Conservation (phyloP, 495 filamentous ascomycete species). For the Pseudevernia furfuracea region DNA sequence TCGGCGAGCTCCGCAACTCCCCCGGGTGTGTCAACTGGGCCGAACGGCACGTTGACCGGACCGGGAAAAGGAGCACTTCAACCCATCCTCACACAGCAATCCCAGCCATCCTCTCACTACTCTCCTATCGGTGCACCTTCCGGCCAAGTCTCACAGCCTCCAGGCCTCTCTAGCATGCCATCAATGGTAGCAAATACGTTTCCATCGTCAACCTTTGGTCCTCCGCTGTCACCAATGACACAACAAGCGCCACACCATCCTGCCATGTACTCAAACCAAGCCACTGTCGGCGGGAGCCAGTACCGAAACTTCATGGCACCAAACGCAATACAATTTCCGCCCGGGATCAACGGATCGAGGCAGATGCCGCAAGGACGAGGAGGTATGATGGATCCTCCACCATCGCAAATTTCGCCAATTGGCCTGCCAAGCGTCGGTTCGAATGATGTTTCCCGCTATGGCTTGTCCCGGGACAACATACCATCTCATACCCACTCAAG, state of each 20-base stretch:
- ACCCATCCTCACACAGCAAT: conserved; percentile 39
- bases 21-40: conserved; percentile 51
- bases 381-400: conserved; percentile 49
- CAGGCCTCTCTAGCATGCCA: conserved; percentile 41
- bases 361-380: conserved; percentile 56
- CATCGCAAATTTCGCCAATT: conserved; percentile 31
- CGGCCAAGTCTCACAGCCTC: conserved; percentile 39
- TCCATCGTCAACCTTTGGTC: conserved; percentile 23
- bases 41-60: conserved; percentile 31
- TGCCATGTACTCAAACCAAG: conserved; percentile 48
- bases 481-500: conserved; percentile 47
- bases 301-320: conserved; percentile 49
- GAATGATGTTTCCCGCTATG: conserved; percentile 28
- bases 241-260: conserved; percentile 39
- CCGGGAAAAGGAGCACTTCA: conserved; percentile 26
- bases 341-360: conserved; percentile 51
- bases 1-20: conserved; percentile 57
- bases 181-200: conserved; percentile 46
- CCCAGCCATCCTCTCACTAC: conserved; percentile 35
- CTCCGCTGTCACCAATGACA: conserved; percentile 26
- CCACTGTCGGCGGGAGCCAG: conserved; percentile 35
- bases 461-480: conserved; percentile 28
- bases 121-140: conserved; percentile 43
- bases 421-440: conserved; percentile 21
- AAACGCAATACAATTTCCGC: conserved; percentile 51